These are phyloP conservation scores for Fusarium xyrophilum DNA, from an alignment of 2,329 filamentous ascomycete genomes.

Conservation along the genomic window DNA sequence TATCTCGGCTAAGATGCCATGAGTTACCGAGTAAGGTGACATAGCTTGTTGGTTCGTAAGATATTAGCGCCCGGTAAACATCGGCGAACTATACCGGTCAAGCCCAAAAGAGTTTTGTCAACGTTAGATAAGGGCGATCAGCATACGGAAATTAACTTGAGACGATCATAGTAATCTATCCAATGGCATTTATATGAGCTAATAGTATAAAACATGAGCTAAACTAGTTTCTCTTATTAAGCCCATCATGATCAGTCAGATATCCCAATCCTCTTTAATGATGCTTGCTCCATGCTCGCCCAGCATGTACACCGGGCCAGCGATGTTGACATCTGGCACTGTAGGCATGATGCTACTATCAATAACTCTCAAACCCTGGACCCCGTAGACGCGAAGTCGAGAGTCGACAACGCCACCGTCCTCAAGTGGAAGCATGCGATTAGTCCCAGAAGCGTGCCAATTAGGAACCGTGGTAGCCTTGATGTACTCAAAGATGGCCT, in stretches of 20 bases:
- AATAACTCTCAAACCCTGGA: conserved; percentile 20
- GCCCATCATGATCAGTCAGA: neutral
- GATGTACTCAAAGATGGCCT: conserved; percentile 9
- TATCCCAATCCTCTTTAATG: conserved; percentile 5
- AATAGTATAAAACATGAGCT: neutral
- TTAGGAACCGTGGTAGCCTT: conserved; percentile 7
- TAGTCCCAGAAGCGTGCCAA: conserved; percentile 15
- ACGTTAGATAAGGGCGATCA: neutral
- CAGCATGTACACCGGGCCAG: conserved; percentile 67
- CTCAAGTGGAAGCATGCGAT: conserved; percentile 6
- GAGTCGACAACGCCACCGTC: conserved; percentile 35
- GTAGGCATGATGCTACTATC: conserved; percentile 53
- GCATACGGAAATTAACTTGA: neutral
- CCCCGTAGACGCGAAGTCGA: conserved; percentile 20
- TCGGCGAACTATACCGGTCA: neutral
- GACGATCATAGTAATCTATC: too few relatives aligned
- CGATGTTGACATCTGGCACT: conserved; percentile 63
- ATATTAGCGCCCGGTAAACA: neutral
- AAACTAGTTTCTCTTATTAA: neutral
- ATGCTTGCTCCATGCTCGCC: conserved; percentile 56
- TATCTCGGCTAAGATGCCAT: neutral
- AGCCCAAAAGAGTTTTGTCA: rapidly evolving
- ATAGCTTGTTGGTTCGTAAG: neutral
- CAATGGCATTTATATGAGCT: too few relatives aligned
- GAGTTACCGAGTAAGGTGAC: neutral